A percentile compares a stretch with the other conserved stretches of the same genome.
Evolutionary conservation across 1,284 basidiomycete genomes (phyloP).

Genomic region (Cryptococcus neoformans): DNA sequence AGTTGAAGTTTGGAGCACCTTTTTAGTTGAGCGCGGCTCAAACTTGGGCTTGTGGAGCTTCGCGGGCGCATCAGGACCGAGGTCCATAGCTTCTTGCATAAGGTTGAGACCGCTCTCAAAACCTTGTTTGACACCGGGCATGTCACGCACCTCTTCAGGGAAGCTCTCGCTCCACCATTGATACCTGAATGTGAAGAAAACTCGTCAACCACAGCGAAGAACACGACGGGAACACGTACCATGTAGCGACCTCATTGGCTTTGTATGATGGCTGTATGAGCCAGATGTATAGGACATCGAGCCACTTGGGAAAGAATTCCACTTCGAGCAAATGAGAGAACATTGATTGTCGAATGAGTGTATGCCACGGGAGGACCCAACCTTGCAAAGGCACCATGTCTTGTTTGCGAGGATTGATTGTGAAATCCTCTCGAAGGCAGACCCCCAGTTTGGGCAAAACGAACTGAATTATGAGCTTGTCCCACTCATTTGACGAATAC

Average conservation of each 20-base stretch:
- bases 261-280: conserved; percentile 76
- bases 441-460: conserved; percentile 84
- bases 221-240: conserved; percentile 57
- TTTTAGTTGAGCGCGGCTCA: conserved; percentile 41
- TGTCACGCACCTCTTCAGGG: conserved; percentile 61
- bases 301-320: conserved; percentile 96
- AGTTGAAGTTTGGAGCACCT: conserved; percentile 10
- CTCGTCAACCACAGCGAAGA: neutral
- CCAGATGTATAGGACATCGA: conserved; percentile 88
- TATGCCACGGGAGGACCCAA: conserved; percentile 73
- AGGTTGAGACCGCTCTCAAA: conserved; percentile 82
- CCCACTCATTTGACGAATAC: conserved; percentile 80
- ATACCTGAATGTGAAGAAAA: conserved; percentile 46
- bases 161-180: conserved; percentile 81
- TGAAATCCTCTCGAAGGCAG: conserved; percentile 74
- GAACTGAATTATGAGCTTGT: conserved; percentile 82
- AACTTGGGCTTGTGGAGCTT: conserved; percentile 64
- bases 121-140: conserved; percentile 67
- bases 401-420: conserved; percentile 83
- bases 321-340: conserved; percentile 76
- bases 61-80: conserved; percentile 68
- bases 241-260: conserved; percentile 85
- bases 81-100: conserved; percentile 86
- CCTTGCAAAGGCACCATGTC: conserved; percentile 72
- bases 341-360: conserved; percentile 68